Conservation (phyloP, 805 yeast genomes). For the Millerozyma acaciae region DNA sequence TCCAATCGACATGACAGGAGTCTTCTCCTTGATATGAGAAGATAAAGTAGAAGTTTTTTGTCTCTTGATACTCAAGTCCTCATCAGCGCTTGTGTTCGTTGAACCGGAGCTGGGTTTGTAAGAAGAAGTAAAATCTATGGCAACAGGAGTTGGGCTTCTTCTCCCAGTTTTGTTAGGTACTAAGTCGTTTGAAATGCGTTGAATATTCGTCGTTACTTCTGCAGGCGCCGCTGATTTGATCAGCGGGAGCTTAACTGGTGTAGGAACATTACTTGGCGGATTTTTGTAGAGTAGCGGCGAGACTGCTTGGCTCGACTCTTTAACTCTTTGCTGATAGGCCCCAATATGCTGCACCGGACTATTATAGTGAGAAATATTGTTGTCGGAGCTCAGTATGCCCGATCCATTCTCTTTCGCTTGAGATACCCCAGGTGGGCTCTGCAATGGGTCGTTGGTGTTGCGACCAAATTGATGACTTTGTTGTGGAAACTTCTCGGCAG, state of each 20-base stretch:
- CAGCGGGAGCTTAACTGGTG: too few species aligned
- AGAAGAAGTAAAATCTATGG: constrained; percentile 25
- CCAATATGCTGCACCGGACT: constrained; percentile 1
- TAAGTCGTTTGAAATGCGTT: not conserved
- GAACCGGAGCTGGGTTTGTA: constrained; percentile 9
- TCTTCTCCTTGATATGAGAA: constrained; percentile 8
- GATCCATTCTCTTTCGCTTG: too few species aligned
- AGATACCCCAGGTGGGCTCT: not conserved
- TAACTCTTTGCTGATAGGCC: not conserved
- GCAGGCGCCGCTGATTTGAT: constrained; percentile 2
- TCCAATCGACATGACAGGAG: constrained; percentile 33
- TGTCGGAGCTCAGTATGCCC: too few species aligned
- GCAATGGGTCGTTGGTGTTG: too few species aligned
- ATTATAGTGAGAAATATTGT: too few species aligned
- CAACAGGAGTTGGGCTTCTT: constrained; percentile 15
- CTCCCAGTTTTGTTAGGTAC: not conserved
- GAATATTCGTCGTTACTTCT: constrained; percentile 1
- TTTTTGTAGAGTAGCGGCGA: too few species aligned
- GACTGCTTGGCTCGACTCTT: too few species aligned
- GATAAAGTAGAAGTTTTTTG: not conserved
- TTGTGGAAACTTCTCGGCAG: too few species aligned
- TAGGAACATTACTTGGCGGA: too few species aligned
- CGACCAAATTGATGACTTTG: too few species aligned
- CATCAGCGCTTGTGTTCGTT: too few species aligned
- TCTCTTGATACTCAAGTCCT: constrained; percentile 1